phyloP scores from a whole-genome alignment of 352 stramenopile genomes.

The Phytophthora citrophthora region DNA sequence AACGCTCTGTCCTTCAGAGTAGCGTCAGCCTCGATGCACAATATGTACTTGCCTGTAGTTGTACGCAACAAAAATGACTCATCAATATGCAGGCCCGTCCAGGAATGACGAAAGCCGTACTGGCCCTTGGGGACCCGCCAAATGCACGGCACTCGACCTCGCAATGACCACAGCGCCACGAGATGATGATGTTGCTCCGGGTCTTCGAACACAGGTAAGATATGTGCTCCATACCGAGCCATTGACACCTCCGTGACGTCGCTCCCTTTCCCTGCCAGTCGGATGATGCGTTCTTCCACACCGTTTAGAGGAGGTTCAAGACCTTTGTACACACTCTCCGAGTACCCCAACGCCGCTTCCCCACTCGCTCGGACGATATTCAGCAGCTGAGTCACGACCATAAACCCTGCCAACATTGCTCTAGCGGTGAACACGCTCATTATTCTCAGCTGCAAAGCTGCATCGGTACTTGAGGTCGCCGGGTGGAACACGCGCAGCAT shows the following conservation, averaged over 20 bases:
- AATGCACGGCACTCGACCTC: conserved; percentile 60
- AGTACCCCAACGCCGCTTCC: conserved; percentile 50
- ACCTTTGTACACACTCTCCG: conserved; percentile 55
- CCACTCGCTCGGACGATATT: conserved; percentile 66
- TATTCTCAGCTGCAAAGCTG: conserved; percentile 45
- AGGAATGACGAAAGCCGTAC: conserved; percentile 74
- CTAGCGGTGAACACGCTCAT: conserved; percentile 52
- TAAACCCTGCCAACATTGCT: conserved; percentile 64
- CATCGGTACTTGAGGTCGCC: conserved; percentile 39
- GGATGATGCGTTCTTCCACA: conserved; percentile 66
- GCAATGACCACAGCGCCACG: conserved; percentile 56
- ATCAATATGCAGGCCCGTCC: conserved; percentile 52
- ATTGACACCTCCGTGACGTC: conserved; percentile 78
- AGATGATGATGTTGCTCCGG: conserved; percentile 53
- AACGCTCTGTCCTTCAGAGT: conserved; percentile 60
- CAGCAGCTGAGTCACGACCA: conserved; percentile 68
- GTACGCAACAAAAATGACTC: conserved; percentile 62
- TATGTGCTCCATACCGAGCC: conserved; percentile 66
- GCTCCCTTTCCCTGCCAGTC: conserved; percentile 57
- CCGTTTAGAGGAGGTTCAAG: conserved; percentile 56
- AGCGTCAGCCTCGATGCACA: conserved; percentile 71
- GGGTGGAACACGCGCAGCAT: conserved; percentile 44
- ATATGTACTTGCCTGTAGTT: conserved; percentile 67
- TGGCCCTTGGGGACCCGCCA: conserved; percentile 57
- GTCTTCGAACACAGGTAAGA: conserved; percentile 67